Conservation (phyloP, 2,329 filamentous ascomycete genomes). For the Cladorrhinum sp. region DNA sequence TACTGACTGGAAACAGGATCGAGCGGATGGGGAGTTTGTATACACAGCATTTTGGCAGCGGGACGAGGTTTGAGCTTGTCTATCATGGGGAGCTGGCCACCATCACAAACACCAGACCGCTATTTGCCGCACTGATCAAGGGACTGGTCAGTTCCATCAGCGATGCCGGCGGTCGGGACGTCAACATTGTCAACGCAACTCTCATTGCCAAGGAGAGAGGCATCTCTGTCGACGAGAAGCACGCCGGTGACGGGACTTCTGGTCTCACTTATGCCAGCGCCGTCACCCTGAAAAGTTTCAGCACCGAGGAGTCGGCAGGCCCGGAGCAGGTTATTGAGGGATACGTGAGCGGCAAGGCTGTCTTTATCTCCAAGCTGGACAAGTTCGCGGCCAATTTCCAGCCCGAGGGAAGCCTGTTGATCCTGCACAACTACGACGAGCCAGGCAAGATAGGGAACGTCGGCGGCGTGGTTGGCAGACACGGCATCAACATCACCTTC, state of each 20-base stretch:
- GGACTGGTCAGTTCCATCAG: slow-evolving; percentile 69
- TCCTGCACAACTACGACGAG: slow-evolving; percentile 77
- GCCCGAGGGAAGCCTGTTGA: slow-evolving; percentile 70
- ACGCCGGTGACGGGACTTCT: slow-evolving; percentile 58
- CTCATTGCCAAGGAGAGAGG: slow-evolving; percentile 74
- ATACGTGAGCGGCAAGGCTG: slow-evolving; percentile 60
- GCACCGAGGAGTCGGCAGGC: slow-evolving; percentile 11
- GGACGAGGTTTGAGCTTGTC: slow-evolving; percentile 69
- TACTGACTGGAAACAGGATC: slow-evolving; percentile 36
- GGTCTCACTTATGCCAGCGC: slow-evolving; percentile 63
- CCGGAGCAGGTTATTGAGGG: slow-evolving; percentile 56
- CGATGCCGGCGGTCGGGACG: slow-evolving; percentile 61
- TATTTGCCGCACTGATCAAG: slow-evolving; percentile 76
- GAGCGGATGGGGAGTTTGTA: slow-evolving; percentile 79
- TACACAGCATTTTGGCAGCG: slow-evolving; percentile 67
- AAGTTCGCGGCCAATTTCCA: slow-evolving; percentile 71
- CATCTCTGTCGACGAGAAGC: slow-evolving; percentile 72
- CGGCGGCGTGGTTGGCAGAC: slow-evolving; percentile 64
- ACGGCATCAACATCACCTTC: slow-evolving; percentile 74
- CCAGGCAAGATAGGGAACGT: slow-evolving; percentile 81
- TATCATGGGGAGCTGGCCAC: slow-evolving; percentile 73
- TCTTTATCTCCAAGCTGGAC: slow-evolving; percentile 70
- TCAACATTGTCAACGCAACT: slow-evolving; percentile 81
- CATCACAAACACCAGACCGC: slow-evolving; percentile 71
- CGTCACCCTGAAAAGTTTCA: slow-evolving; percentile 59